These are phyloP conservation scores for Candida pseudoviswanathii DNA, from an alignment of 1,139 yeast species.

Conservation along the genomic window DNA sequence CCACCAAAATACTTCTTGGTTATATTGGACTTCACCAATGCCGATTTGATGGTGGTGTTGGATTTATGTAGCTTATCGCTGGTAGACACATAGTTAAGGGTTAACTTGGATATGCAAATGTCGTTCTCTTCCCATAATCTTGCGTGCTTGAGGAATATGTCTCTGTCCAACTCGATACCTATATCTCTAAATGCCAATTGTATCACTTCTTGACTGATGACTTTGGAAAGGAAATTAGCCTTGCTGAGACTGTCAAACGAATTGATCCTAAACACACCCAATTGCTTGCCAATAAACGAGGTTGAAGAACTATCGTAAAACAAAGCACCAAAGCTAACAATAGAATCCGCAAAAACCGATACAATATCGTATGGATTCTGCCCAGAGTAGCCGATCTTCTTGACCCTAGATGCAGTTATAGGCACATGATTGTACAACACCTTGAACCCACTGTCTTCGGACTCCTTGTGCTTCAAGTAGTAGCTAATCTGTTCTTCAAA, in stretches of 20 bases:
- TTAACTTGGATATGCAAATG: conserved; percentile 45
- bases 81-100: conserved; percentile 38
- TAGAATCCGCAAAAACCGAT: conserved; percentile 44
- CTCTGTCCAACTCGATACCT: conserved; percentile 38
- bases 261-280: conserved; percentile 67
- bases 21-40: conserved; percentile 46
- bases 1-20: conserved; percentile 49
- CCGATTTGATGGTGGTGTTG: conserved; percentile 34
- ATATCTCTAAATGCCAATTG: conserved; percentile 60
- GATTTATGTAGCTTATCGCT: conserved; percentile 35
- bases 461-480: conserved; percentile 21
- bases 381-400: conserved; percentile 39
- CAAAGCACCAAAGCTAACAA: conserved; percentile 65
- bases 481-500: conserved; percentile 34
- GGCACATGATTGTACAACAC: conserved; percentile 37
- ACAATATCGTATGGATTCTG: conserved; percentile 42
- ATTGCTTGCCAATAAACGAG: conserved; percentile 62
- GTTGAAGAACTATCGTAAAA: conserved; percentile 54
- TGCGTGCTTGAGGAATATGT: conserved; percentile 54
- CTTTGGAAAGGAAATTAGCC: conserved; percentile 59
- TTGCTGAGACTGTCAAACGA: conserved; percentile 69
- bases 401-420: conserved; percentile 33
- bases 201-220: conserved; percentile 63
- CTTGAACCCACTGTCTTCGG: conserved; percentile 17
- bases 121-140: conserved; percentile 66